Evolutionary conservation across 164 flowering plant genomes (phyloP), one percentile per base, ranked within the genome.

Genomic region (Chloranthus sessilifolius): DNA sequence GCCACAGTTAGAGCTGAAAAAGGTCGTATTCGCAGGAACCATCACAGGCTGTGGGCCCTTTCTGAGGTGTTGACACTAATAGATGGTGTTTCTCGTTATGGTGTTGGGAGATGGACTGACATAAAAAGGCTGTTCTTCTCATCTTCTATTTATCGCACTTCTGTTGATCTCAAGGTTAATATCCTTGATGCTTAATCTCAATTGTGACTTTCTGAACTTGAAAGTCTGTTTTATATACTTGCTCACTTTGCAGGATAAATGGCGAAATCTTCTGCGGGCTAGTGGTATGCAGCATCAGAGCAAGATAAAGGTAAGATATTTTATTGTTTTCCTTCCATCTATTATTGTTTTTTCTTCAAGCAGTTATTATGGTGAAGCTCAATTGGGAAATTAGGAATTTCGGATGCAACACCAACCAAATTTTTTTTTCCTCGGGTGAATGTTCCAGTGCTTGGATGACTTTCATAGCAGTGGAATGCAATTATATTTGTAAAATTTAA

Each of bases 241-340:
- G 43, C 31, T 39, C 23, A 43, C 43, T 62, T 22, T 24, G 26
- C 74, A 85, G 94, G 94, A 85, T 71, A 82, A 85, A 65, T 85
- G 94, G 94, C 66, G 94, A 48, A 85, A 85, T 68, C 85, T 85
- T 49, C 53, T 79, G 46, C 74, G 67, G 62, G 85, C 92, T 27
- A 69, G 82, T 43, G 52, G 74, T 52, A 47, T 58, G 14, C 66
- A 63, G 33, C 40, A 51, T 43, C 65, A 51, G 39, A 63, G 55
- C 47, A 66, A 59, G 58, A 69, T 55, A 55, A 61, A 79, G 91
- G 91, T 83, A 24, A 47, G 62, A 26, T 25, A 53, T 36, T 20
- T 45, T 42, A 10, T 30, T 11, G 5, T 7, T 46, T 46, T 20
- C 1, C 6, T 10, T 20, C 14, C 15, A 14, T 50, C 4, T 23